Base-by-base conservation (phyloP, 352 stramenopile species). In the Pythium periplocum region DNA sequence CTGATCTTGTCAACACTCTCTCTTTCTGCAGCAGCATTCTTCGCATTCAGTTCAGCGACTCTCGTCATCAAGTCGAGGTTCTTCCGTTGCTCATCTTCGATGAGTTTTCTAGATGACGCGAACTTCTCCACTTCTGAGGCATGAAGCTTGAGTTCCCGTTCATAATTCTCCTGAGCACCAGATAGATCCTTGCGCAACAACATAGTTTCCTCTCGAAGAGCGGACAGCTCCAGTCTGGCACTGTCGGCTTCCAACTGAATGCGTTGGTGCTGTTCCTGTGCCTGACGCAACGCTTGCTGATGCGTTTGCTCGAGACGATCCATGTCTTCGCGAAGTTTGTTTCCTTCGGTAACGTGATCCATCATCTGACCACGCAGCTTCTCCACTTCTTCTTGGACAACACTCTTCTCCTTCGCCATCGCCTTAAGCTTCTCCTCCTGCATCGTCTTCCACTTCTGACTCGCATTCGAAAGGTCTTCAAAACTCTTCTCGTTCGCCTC, bases 121-220 rank as follows among this genome's bases (percentile, higher is more conserved):
- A 76, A 66, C 54, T 80, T 83, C 10, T 72, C 60, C 5, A 88
- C 77, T 55, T 90, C 75, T 2, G 68, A 62, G 0, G 84, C 76
- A 42, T 93, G 86, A 40, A 91, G 59, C 54, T 93, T 80, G 30
- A 96, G 55, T 53, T 96, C 86, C 7, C 84, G 79, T 53, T 93
- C 81, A 50, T 96, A 96, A 55, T 93, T 90, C 17, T 83, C 75
- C 35, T 84, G 77, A 8, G 82, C 78, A 1, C 49, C 66, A 0
- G 64, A 57, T 4, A 88, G 47, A 36, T 87, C 78, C 1, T 48
- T 48, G 37, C 78, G 75, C 51, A 87, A 61, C 10, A 55, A 57
- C 1, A 50, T 48, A 47, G 83, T 71, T 50, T 85, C 75, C 10
- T 83, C 62, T 37, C 70, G 68, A 6, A 87, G 53, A 36, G 60